A percentile compares a stretch with the other conserved stretches of the same genome.
These are phyloP conservation scores for Magnusiomyces suaveolens DNA, from an alignment of 1,139 yeast species.

Conservation along the genomic window DNA sequence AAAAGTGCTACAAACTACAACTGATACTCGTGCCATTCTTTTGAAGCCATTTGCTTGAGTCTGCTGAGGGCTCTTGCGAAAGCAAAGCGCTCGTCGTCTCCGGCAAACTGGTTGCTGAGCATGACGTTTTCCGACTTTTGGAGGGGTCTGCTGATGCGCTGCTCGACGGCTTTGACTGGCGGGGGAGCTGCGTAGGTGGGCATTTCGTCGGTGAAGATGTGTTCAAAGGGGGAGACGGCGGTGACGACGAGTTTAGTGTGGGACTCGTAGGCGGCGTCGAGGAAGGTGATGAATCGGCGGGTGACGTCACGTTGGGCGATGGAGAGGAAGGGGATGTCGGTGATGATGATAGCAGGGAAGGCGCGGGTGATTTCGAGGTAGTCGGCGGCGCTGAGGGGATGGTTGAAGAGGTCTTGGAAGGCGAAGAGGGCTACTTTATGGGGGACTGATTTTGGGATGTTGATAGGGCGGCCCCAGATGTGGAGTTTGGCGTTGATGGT, in stretches of 20 bases:
- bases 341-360: conserved; percentile 68
- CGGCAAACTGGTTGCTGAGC: conserved; percentile 36
- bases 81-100: conserved; percentile 92
- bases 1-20: background rate
- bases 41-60: conserved; percentile 86
- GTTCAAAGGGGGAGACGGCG: conserved; percentile 73
- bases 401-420: conserved; percentile 75
- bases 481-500: conserved; percentile 36
- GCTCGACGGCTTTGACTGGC: background rate
- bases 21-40: conserved; percentile 50
- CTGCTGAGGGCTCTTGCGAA: conserved; percentile 91
- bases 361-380: conserved; percentile 73
- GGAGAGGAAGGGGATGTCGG: conserved; percentile 84
- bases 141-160: background rate
- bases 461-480: conserved; percentile 83
- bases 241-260: conserved; percentile 84
- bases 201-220: conserved; percentile 78
- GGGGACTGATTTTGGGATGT: conserved; percentile 66
- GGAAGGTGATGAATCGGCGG: conserved; percentile 81
- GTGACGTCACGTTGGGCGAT: conserved; percentile 72
- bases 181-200: conserved; percentile 44
- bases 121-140: background rate
- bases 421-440: conserved; percentile 83
- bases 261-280: conserved; percentile 91
- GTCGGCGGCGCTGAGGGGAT: conserved; percentile 91